Evolutionary conservation across 805 yeast species (phyloP).

Genomic region (Maudiozyma serrabonitensis): DNA sequence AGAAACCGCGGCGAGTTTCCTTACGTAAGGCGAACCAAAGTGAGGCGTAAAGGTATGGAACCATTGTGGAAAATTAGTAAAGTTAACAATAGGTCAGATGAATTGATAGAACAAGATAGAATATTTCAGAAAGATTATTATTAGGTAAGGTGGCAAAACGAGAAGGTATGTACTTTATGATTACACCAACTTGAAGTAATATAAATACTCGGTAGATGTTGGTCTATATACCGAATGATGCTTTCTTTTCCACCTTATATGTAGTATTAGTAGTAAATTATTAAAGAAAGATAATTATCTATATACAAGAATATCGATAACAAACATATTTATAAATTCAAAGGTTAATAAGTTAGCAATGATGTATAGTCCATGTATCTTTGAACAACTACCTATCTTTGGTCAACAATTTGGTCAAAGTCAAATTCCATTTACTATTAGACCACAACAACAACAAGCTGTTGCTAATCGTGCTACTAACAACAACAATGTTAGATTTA

Average conservation of each 20-base stretch:
- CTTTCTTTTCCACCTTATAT: neutral
- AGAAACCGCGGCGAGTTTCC: neutral
- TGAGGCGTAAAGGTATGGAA: neutral
- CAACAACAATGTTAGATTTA: neutral
- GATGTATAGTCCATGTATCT: constrained; percentile 23
- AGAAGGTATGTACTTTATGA: no score
- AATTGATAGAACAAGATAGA: neutral
- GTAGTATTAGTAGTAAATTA: neutral
- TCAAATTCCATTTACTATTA: no score
- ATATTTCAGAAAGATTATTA: neutral
- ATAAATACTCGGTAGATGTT: neutral
- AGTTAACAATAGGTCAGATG: no score
- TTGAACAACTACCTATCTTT: constrained; percentile 16
- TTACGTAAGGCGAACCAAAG: neutral
- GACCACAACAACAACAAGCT: no score
- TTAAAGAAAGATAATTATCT: neutral
- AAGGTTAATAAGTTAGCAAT: neutral
- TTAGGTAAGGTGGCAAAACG: neutral
- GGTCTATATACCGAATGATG: neutral
- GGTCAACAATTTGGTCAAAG: neutral
- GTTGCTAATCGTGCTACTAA: neutral
- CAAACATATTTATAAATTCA: neutral
- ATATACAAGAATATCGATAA: neutral
- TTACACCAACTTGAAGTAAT: neutral
- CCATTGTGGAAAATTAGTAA: neutral